Evolutionary conservation across 305 asterid genomes (phyloP).

Genomic region (Fraxinus xanthoxyloides): DNA sequence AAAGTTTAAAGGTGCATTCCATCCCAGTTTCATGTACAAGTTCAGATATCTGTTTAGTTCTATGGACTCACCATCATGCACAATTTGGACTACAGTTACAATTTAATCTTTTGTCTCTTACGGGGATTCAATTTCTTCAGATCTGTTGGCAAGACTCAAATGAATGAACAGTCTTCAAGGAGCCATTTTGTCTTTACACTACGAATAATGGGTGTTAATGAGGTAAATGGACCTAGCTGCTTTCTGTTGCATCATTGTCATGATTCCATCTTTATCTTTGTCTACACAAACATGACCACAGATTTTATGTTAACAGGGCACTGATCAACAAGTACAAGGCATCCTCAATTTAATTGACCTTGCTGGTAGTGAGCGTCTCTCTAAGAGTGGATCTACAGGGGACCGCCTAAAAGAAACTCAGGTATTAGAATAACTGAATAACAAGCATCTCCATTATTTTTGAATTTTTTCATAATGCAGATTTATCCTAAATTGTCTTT

Average conservation of each 20-base stretch:
- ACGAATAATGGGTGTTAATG: slow-evolving; percentile 76
- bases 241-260: not conserved
- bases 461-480: not conserved
- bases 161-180: slow-evolving; percentile 97
- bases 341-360: slow-evolving; percentile 85
- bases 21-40: not conserved
- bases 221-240: slow-evolving; percentile 42
- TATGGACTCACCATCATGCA: not conserved
- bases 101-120: not conserved
- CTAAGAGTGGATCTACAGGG: slow-evolving; percentile 93
- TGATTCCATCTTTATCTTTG: not conserved
- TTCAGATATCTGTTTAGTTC: not conserved
- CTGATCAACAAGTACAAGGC: slow-evolving; percentile 95
- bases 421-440: slow-evolving; percentile 35
- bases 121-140: slow-evolving; percentile 30
- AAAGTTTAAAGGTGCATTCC: not conserved
- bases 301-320: slow-evolving; percentile 43
- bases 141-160: slow-evolving; percentile 92
- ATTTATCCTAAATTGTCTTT: not conserved
- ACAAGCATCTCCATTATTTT: not conserved
- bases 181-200: slow-evolving; percentile 94
- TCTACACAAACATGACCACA: not conserved
- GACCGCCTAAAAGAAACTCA: slow-evolving; percentile 96
- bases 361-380: slow-evolving; percentile 98
- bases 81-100: not conserved